phyloP scores from a whole-genome alignment of 805 yeast species.

The Kurtzmaniella cleridarum region DNA sequence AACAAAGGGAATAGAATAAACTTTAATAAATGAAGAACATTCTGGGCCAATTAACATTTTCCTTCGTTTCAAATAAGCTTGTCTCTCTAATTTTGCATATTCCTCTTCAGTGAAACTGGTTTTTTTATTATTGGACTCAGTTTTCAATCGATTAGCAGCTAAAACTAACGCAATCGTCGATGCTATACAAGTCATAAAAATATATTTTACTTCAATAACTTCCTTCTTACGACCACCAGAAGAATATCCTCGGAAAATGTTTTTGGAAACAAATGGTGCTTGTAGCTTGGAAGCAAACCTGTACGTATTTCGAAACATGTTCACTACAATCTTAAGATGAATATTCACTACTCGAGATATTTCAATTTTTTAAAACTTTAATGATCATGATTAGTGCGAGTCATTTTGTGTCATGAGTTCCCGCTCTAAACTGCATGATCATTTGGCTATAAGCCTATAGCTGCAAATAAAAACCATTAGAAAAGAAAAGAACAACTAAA shows the following conservation, averaged over 20 bases:
- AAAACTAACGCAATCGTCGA: slow-evolving; percentile 36
- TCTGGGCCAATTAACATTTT: slow-evolving; percentile 36
- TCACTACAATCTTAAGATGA: no score
- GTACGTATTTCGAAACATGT: no score
- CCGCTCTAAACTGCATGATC: no score
- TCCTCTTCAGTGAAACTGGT: slow-evolving; percentile 46
- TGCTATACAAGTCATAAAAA: slow-evolving; percentile 37
- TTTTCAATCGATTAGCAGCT: slow-evolving; percentile 20
- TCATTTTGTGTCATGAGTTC: no score
- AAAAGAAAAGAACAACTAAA: no score
- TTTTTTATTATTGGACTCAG: slow-evolving; percentile 14
- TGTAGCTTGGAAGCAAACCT: slow-evolving; percentile 1
- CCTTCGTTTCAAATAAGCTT: slow-evolving; percentile 48
- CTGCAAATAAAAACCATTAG: no score
- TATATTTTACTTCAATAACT: slow-evolving; percentile 35
- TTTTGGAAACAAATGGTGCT: not conserved
- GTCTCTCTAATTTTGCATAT: slow-evolving; percentile 42
- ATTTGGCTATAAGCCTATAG: not conserved
- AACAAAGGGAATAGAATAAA: slow-evolving; percentile 35
- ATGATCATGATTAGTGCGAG: no score
- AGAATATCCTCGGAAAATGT: not conserved
- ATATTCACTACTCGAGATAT: no score
- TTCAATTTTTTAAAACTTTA: no score
- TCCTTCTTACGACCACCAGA: slow-evolving; percentile 9
- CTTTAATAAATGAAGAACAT: slow-evolving; percentile 33